These are phyloP conservation scores for Nemania sp. DNA, from an alignment of 2,329 filamentous ascomycete species.

Conservation along the genomic window DNA sequence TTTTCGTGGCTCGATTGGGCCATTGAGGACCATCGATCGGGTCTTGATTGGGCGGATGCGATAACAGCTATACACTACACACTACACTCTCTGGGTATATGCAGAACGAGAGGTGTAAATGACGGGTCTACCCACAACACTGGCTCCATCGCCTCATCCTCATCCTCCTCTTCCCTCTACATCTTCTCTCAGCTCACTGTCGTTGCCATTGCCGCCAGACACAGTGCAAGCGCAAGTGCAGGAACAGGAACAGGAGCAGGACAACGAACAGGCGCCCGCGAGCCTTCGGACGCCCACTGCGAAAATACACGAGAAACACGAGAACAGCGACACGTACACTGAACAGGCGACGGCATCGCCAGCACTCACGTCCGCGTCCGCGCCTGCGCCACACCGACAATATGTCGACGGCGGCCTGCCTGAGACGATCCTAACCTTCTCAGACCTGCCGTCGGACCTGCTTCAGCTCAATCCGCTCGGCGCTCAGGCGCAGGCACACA, in stretches of 20 bases:
- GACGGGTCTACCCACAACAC: slow-evolving; percentile 25
- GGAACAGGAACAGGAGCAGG: background rate
- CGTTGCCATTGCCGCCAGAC: too few species aligned
- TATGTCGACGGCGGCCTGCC: slow-evolving; percentile 36
- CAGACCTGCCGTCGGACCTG: slow-evolving; percentile 47
- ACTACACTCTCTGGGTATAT: slow-evolving; percentile 19
- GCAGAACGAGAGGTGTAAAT: slow-evolving; percentile 23
- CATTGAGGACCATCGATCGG: slow-evolving; percentile 8
- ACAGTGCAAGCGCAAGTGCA: background rate
- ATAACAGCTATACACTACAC: slow-evolving; percentile 10
- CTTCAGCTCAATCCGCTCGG: slow-evolving; percentile 43
- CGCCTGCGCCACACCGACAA: slow-evolving; percentile 37
- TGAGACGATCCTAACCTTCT: slow-evolving; percentile 43
- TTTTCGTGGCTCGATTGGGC: slow-evolving; percentile 2
- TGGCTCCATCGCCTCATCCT: slow-evolving; percentile 26
- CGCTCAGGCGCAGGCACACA: slow-evolving; percentile 20
- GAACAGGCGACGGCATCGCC: slow-evolving; percentile 31
- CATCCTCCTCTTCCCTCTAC: slow-evolving; percentile 1
- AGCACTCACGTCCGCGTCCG: slow-evolving; percentile 18
- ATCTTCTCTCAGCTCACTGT: background rate
- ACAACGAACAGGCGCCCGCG: background rate
- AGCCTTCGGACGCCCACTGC: too few species aligned
- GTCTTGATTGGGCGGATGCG: slow-evolving; percentile 14
- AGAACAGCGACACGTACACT: too few species aligned
- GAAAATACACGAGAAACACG: too few species aligned